phyloP scores from a whole-genome alignment of 805 yeast genomes.

The Wickerhamomyces strasburgensis region DNA sequence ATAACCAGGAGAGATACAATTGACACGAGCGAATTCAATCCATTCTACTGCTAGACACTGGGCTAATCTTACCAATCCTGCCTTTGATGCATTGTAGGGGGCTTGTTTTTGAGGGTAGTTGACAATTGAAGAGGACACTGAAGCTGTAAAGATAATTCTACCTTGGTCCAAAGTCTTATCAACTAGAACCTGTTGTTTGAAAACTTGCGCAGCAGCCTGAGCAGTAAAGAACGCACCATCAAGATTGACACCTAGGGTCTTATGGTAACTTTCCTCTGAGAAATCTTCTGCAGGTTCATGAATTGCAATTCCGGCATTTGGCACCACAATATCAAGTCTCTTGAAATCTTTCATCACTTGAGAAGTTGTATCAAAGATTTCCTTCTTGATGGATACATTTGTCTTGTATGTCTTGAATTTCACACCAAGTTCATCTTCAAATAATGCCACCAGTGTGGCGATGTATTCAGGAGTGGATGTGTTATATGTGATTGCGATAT shows the following conservation, averaged over 20 bases:
- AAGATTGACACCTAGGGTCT: slow-evolving; percentile 66
- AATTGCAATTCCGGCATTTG: slow-evolving; percentile 78
- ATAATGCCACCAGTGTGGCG: slow-evolving; percentile 15
- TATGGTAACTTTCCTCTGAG: slow-evolving; percentile 52
- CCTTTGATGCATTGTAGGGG: slow-evolving; percentile 48
- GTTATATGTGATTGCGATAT: slow-evolving; percentile 42
- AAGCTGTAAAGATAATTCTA: slow-evolving; percentile 74
- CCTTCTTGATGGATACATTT: slow-evolving; percentile 21
- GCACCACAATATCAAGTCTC: slow-evolving; percentile 73
- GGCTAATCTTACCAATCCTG: slow-evolving; percentile 6
- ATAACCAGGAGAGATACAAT: slow-evolving; percentile 77
- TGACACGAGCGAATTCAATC: slow-evolving; percentile 76
- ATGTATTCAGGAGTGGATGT: background rate
- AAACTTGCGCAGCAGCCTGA: slow-evolving; percentile 63
- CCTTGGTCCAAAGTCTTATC: slow-evolving; percentile 34
- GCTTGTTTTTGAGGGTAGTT: slow-evolving; percentile 84
- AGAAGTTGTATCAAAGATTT: slow-evolving; percentile 16
- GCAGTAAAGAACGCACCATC: slow-evolving; percentile 78
- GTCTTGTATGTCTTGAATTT: slow-evolving; percentile 46
- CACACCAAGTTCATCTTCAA: slow-evolving; percentile 57
- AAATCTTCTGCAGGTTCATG: slow-evolving; percentile 27
- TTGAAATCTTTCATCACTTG: slow-evolving; percentile 57
- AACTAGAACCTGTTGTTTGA: slow-evolving; percentile 59
- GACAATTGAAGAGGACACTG: slow-evolving; percentile 85
- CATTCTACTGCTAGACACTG: slow-evolving; percentile 50